Evolutionary conservation across 257 asterid species (phyloP).

Genomic region (Cinchona pubescens): DNA sequence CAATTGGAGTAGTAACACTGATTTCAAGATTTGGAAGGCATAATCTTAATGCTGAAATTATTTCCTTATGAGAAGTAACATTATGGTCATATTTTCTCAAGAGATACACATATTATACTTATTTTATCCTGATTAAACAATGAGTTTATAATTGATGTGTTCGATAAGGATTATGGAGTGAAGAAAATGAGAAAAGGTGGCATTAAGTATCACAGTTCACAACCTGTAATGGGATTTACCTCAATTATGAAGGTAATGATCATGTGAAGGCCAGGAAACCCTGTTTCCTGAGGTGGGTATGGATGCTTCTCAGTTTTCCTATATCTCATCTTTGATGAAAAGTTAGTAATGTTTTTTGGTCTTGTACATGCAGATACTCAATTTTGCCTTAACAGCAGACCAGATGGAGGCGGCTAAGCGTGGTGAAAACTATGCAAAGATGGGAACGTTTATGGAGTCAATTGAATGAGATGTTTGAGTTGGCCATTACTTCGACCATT

Average conservation of each 20-base stretch:
- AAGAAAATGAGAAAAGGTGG: not conserved
- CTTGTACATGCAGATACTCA: constrained; percentile 14
- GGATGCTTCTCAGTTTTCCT: not conserved
- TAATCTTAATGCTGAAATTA: constrained; percentile 8
- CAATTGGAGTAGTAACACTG: not conserved
- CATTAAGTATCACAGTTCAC: not conserved
- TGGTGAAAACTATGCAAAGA: constrained; percentile 4
- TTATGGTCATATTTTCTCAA: not conserved
- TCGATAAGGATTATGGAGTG: not conserved
- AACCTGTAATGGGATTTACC: not conserved
- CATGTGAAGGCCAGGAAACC: constrained; percentile 10
- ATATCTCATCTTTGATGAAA: not conserved
- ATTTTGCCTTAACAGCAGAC: not conserved
- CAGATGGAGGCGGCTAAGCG: constrained; percentile 1
- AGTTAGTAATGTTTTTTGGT: not conserved
- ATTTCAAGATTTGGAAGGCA: not conserved
- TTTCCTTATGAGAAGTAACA: not conserved
- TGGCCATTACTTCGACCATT: constrained; percentile 9
- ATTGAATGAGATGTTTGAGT: constrained; percentile 1
- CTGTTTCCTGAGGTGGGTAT: constrained; percentile 17
- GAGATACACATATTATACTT: not conserved
- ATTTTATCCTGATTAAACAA: not conserved
- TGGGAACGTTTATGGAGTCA: not conserved
- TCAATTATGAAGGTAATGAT: constrained; percentile 12
- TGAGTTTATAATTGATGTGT: not conserved